Percentiles rank a stretch among this genome's conserved stretches.
Evolutionary conservation across 2,329 filamentous ascomycete genomes (phyloP).

Genomic region (Boeremia exigua): DNA sequence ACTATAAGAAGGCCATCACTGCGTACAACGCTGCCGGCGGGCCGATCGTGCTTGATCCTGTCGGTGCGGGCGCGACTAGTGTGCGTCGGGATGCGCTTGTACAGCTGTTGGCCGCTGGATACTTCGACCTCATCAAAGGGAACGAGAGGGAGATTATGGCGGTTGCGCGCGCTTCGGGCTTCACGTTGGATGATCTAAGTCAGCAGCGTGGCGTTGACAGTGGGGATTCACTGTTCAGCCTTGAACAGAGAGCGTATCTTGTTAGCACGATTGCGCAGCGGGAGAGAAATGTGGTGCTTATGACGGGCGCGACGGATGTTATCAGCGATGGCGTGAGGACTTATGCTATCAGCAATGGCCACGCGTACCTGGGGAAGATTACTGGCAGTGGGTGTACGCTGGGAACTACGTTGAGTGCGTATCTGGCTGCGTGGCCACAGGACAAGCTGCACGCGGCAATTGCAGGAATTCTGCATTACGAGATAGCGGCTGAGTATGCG

Average conservation of each 20-base stretch:
- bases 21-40: slow-evolving; percentile 81
- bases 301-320: slow-evolving; percentile 81
- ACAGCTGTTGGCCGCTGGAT: slow-evolving; percentile 73
- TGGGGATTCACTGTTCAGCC: slow-evolving; percentile 60
- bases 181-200: slow-evolving; percentile 45
- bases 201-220: slow-evolving; percentile 88
- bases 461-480: slow-evolving; percentile 77
- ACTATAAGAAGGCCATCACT: slow-evolving; percentile 74
- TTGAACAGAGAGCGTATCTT: slow-evolving; percentile 65
- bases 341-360: slow-evolving; percentile 76
- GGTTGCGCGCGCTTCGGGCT: slow-evolving; percentile 62
- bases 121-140: slow-evolving; percentile 89
- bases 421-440: slow-evolving; percentile 59
- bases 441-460: slow-evolving; percentile 69
- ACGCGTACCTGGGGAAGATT: slow-evolving; percentile 71
- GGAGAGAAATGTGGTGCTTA: slow-evolving; percentile 75
- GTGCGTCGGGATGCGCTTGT: slow-evolving; percentile 75
- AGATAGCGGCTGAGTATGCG: slow-evolving; percentile 76
- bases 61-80: slow-evolving; percentile 83
- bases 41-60: slow-evolving; percentile 85
- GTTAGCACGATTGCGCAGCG: slow-evolving; percentile 70
- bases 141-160: slow-evolving; percentile 88
- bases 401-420: slow-evolving; percentile 79
- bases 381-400: slow-evolving; percentile 83
- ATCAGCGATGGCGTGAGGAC: slow-evolving; percentile 76